Percentiles rank a stretch among this genome's conserved stretches.
These are phyloP conservation scores for Pseudocercospora pini-densiflorae DNA, from an alignment of 2,329 filamentous ascomycete genomes.

Conservation along the genomic window DNA sequence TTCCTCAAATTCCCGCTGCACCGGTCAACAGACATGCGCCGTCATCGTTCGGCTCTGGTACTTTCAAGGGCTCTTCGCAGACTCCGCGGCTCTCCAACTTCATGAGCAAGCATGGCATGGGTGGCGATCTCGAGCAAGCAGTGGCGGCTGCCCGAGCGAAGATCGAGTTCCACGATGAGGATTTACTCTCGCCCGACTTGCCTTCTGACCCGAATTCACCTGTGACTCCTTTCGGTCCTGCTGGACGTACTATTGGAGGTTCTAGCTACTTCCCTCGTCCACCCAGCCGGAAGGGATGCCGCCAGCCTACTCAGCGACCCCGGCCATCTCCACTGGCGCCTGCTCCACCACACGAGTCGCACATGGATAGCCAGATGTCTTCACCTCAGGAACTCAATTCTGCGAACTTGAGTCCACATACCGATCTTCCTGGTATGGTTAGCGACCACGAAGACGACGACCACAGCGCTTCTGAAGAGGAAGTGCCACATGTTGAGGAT, in stretches of 20 bases:
- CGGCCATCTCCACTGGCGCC: constrained; percentile 40
- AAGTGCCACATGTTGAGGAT: constrained; percentile 31
- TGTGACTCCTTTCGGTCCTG: constrained; percentile 20
- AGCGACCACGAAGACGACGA: constrained; percentile 57
- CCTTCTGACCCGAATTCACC: constrained; percentile 31
- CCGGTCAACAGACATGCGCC: constrained; percentile 15
- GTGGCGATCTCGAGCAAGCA: constrained; percentile 43
- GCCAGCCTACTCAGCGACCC: constrained; percentile 33
- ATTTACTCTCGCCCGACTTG: constrained; percentile 32
- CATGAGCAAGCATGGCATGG: constrained; percentile 48
- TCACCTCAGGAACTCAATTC: constrained; percentile 35
- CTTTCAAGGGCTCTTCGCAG: constrained; percentile 45
- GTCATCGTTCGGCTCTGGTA: constrained; percentile 10
- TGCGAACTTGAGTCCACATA: constrained; percentile 50
- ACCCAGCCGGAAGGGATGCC: constrained; percentile 36
- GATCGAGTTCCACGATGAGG: constrained; percentile 31
- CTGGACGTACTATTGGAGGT: constrained; percentile 26
- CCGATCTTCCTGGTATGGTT: constrained; percentile 55
- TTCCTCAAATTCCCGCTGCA: constrained; percentile 21
- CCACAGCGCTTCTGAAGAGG: constrained; percentile 40
- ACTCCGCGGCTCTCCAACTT: constrained; percentile 48
- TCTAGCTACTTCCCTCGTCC: constrained; percentile 29
- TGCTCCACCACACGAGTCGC: constrained; percentile 17
- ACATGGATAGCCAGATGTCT: constrained; percentile 32
- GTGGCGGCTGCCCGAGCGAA: constrained; percentile 33